Evolutionary conservation across 768 basidiomycete species (phyloP), one percentile per base, ranked within the genome.

Genomic region (Xerocomellus amylosporus): DNA sequence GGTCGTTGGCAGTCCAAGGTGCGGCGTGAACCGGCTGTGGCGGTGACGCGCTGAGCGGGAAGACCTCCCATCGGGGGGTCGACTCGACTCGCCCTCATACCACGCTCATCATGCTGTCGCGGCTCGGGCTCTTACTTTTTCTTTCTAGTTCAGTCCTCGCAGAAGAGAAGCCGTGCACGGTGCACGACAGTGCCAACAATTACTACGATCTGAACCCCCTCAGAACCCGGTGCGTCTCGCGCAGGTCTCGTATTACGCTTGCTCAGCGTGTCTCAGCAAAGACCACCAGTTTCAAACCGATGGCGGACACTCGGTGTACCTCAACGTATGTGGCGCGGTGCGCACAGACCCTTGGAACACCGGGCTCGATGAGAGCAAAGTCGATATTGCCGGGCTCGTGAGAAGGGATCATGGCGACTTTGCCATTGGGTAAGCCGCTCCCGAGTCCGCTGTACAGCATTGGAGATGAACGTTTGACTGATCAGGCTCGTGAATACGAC

Each of bases 141-240:
- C 58, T 65, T 15, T 39, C 55, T 2, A 34, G 47, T 31, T 5
- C 26, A 17, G 61, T 50, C 33, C 37, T 64, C 43, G 71, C 74
- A 46, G 67, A 66, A 26, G 85, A 88, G 15, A 76, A 77, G 43
- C 75, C 82, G n/a, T 90, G 88, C 61, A 86, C 85, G 2, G 64
- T 77, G 1, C 80, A 79, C 58, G 74, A 79, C 41, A 26, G 28
- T 19, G 73, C 40, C 24, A 81, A 79, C 26, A 81, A 79, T 33
- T 87, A 75, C 69, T 91, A 84, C 56, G 85, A 90, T 66, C 71
- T 91, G 46, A 88, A 73, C 62, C 74, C 81, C 19, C 77, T 91
- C 37, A 80, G 74, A 59, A 67, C 81, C 43, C 80, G 73, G 87
- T 88, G 69, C 54, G 76, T 58, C 30, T 54, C 0, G 37, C 9